Base-by-base conservation (phyloP, 352 stramenopile species). In the Phytophthora kernoviae region DNA sequence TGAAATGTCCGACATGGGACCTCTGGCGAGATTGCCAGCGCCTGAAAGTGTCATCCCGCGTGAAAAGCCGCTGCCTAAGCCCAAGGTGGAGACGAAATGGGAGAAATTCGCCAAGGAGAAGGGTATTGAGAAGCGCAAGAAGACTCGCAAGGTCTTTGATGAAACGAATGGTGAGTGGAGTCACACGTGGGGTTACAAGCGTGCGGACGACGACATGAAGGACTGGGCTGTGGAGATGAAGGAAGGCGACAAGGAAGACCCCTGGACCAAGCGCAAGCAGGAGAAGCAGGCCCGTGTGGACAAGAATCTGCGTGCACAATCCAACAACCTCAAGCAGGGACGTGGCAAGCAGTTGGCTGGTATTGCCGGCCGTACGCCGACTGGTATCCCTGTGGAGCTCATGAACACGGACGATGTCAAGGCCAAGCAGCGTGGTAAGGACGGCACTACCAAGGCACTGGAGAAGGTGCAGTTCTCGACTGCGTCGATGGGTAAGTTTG, bases 41-140 rank as follows among this genome's bases (percentile, higher is more conserved):
- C 78, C 79, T 9, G 61, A 79, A 58, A 87, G 85, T 24, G 56
- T 76, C 15, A 81, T 98, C 36, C 92, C 92, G 43, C 81, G 93
- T 32, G 87, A 94, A 51, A 98, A 97, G 65, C 91, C 91, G 26
- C 60, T 97, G 50, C 91, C 90, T 1, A 96, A 94, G 69, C 83
- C 82, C 30, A 99, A 99, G 79, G 75, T 96, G 63, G 92, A 98
- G 73, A 99, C 98, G 11, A 98, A 96, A 73, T 99, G 98, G 98
- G 96, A 99, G 79, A 97, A 98, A 68, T 99, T 99, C 75, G 97
- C 97, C 24, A 93, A 97, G 65, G 88, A 98, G 58, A 98, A 99
- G 79, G 97, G 97, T 55, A 99, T 99, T 66, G 80, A 94, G 44
- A 97, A 98, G 65, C 92, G 94, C 58, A 99, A 99, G 75, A 95